Base-by-base conservation (phyloP, 2,329 filamentous ascomycete genomes). In the Colletotrichum costaricense region DNA sequence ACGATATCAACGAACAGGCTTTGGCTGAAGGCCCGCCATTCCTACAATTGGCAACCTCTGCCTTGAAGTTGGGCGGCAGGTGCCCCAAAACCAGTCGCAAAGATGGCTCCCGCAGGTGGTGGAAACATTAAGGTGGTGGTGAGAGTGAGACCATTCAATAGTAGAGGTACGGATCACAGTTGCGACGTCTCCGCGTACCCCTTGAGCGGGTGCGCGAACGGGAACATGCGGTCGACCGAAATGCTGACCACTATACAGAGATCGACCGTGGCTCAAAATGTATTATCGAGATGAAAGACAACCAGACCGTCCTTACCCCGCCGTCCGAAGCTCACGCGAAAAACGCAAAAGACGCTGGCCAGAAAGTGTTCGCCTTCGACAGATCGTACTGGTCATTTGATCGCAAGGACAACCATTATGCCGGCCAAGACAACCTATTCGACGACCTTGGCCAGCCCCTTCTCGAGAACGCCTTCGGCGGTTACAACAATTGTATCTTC, bases 41-140 rank as follows among this genome's bases (percentile, higher is more conserved):
- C 49, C 56, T 60, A 71, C 56, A 71, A 58, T 35, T 62, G 71
- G 71, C 71, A 57, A 46, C 8, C 14, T 57, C 56, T 65, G 35
- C 57, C 38, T 67, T 63, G 56, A 66, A 73, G 56, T 71, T 56
- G 71, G 71, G 71, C 60, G 71, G 71, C 71, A 65, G 67, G 71
- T 71, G 63, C 58, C 72, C 72, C 49, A 26, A 54, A 67, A 24
- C 26, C 52, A 63, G 5, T 74, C 68, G 56, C 49, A 67, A 76
- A 67, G 80, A 94, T 94, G 92, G 89, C 90, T 80, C 87, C 90
- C 78, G 88, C 76, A 76, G 94, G 94, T 80, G 95, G 94, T 86
- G 95, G 97, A 82, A 99, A 99, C 82, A 99, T 99, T 84, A 99
- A 99, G 92, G 97, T 99, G 87, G 97, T 99, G 88, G 97, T 99